Percentiles rank a stretch among this genome's conserved stretches.
phyloP scores from a whole-genome alignment of 768 basidiomycete species.

The Tricholoma sp. region DNA sequence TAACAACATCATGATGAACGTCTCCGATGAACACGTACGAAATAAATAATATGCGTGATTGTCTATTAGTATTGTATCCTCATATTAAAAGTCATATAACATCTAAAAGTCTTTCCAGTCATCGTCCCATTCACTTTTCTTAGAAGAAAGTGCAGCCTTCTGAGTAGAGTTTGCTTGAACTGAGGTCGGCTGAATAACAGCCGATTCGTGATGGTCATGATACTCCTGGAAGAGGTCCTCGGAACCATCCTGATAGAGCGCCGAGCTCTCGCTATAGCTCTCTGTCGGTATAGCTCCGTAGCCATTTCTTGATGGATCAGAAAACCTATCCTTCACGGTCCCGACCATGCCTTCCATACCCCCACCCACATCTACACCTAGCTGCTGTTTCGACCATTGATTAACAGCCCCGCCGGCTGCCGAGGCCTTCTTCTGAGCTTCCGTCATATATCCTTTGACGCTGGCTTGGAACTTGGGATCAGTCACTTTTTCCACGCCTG shows the following conservation, averaged over 20 bases:
- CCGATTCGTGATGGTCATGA: slow-evolving; percentile 22
- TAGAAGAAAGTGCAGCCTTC: slow-evolving; percentile 12
- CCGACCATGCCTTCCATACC: slow-evolving; percentile 68
- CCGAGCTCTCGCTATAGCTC: slow-evolving; percentile 52
- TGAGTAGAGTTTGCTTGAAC: slow-evolving; percentile 7
- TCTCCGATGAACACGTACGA: background rate
- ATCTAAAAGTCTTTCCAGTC: slow-evolving; percentile 78
- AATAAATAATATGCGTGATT: no score
- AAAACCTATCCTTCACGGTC: slow-evolving; percentile 53
- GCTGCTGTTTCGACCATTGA: slow-evolving; percentile 69
- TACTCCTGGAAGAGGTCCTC: slow-evolving; percentile 63
- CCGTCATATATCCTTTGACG: slow-evolving; percentile 66
- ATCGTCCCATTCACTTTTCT: slow-evolving; percentile 63
- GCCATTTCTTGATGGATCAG: slow-evolving; percentile 48
- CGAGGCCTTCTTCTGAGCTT: slow-evolving; percentile 62
- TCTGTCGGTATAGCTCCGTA: slow-evolving; percentile 43
- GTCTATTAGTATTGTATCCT: background rate
- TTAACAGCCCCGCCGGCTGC: slow-evolving; percentile 62
- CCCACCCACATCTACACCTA: slow-evolving; percentile 84
- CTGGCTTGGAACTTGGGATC: slow-evolving; percentile 79
- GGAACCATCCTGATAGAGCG: slow-evolving; percentile 57
- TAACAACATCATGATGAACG: background rate
- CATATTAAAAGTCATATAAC: no score
- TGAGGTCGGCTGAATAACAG: slow-evolving; percentile 9
- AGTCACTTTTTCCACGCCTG: slow-evolving; percentile 73